Base-by-base conservation (phyloP, 2,329 filamentous ascomycete genomes). In the Hypoxylon sp. region DNA sequence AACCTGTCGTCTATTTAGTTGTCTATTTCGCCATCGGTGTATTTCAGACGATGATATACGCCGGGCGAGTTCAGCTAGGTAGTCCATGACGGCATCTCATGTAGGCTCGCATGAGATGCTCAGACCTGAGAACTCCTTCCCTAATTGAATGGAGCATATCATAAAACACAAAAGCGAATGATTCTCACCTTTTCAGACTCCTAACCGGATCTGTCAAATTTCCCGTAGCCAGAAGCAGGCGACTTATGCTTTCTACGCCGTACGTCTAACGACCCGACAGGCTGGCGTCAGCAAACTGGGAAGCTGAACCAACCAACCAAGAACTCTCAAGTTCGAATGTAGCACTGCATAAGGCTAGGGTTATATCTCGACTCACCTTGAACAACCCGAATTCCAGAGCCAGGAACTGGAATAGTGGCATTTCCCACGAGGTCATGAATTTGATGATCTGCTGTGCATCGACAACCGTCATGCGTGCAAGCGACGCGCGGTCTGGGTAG, bases 301-400 rank as follows among this genome's bases (percentile, higher is more conserved):
- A 44, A 44, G 17, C 40, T 44, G 17, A 42, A 31, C 10, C 22
- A 4, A 49, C 22, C 14, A 5, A 5, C 1, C 20, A 20, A 20
- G 20, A 27, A 33, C 30, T 31, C 7, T 22, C 42, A 2, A 33
- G 17, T 13, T 10, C 11, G 11, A 37, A 5, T 20, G 22, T 8
- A 14, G 30, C 51, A 55, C 13, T n/a, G 42, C 3, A 22, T 35
- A 40, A 14, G 7, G 31, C 3, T n/a, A 37, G n/a, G 3, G 7
- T 59, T 20, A 10, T 7, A 22, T 11, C 40, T 44, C 25, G 14
- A 53, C 57, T 42, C 13, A 79, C 77, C 74, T 79, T 79, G 64
- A 79, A 79, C 7, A 79, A 44, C 1, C 72, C 77, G 64, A 79
- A 78, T 54, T 79, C 66, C 61, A 79, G 55, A 14, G 72, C 60